A percentile compares a stretch with the other conserved stretches of the same genome.
Evolutionary conservation across 2,329 filamentous ascomycete species (phyloP).

Genomic region (Cordyceps tenuipes): DNA sequence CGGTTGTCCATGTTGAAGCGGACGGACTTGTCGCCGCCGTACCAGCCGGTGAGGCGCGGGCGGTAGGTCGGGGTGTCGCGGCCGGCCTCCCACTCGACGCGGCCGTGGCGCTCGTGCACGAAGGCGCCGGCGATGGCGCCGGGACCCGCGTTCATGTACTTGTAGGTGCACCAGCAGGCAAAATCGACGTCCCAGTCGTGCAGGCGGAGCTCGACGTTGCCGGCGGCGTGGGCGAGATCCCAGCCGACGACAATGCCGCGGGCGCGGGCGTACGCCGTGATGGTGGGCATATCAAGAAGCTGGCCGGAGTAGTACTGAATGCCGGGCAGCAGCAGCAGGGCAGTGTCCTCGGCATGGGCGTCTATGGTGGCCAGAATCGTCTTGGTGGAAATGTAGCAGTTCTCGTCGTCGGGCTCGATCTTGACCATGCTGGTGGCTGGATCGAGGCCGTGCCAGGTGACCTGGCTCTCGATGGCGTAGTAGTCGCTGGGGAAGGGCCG

Average conservation of each 20-base stretch:
- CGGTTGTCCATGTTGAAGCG: constrained; percentile 78
- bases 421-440: constrained; percentile 63
- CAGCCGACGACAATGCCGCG: constrained; percentile 70
- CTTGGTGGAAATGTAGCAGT: constrained; percentile 58
- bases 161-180: constrained; percentile 89
- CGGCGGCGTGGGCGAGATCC: constrained; percentile 81
- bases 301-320: constrained; percentile 93
- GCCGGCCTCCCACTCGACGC: constrained; percentile 35
- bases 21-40: constrained; percentile 68
- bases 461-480: constrained; percentile 79
- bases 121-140: constrained; percentile 74
- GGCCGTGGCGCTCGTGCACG: constrained; percentile 67
- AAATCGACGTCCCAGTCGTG: constrained; percentile 92
- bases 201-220: constrained; percentile 70
- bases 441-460: constrained; percentile 60
- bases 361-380: constrained; percentile 67
- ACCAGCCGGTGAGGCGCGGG: constrained; percentile 73
- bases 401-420: constrained; percentile 53
- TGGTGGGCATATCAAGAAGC: constrained; percentile 71
- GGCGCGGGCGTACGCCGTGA: constrained; percentile 67
- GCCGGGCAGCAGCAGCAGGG: constrained; percentile 72
- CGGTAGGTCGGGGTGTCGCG: constrained; percentile 41
- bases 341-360: constrained; percentile 61
- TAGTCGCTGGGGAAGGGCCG: constrained; percentile 84
- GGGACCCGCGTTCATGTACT: constrained; percentile 83